Evolutionary conservation across 2,329 filamentous ascomycete genomes (phyloP), one percentile per base, ranked within the genome.

Genomic region (Botrytis galanthina): DNA sequence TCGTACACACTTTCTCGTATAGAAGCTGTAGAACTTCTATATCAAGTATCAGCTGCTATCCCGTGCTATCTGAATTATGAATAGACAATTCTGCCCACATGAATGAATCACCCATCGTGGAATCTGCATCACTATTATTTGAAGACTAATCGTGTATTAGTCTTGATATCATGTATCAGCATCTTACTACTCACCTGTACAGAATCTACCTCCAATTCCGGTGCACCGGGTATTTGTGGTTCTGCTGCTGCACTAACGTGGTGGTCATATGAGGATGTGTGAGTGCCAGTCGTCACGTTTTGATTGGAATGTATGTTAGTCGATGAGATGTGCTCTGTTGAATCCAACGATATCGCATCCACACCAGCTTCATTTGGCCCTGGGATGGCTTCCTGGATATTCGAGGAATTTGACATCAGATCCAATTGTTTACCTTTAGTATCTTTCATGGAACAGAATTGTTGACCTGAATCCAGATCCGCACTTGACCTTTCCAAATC

Each of bases 1-100:
- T 80, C 75, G 54, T 80, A 76, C 42, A 84, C 80, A 70, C 82
- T 84, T 3, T 81, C 82, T 66, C 64, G 42, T 22, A 77, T 39
- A 18, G 75, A 75, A 5, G 46, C 64, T 5, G 76, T 77, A 62
- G 62, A 72, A n/a, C 44, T 71, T 32, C 69, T 71, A 12, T 60
- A 37, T 62, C 68, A 70, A 59, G 9, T 61, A 61, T 61, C 37
- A 70, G 42, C 51, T 44, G 20, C 16, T 39, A 46, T 64, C 1
- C 29, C 5, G 37, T 51, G 18, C 44, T 29, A 64, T 32, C 8
- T 44, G n/a, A 32, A 51, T 26, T 1, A 10, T 46, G 20, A 64
- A 64, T 64, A n/a, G 9, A 46, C 37, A 29, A 5, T 32, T 20
- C 6, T n/a, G 29, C 68, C 60, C 54, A 70, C 68, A 35, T 35